These are phyloP conservation scores for Berberis vulgaris DNA, from an alignment of 164 flowering plant species.

Conservation along the genomic window DNA sequence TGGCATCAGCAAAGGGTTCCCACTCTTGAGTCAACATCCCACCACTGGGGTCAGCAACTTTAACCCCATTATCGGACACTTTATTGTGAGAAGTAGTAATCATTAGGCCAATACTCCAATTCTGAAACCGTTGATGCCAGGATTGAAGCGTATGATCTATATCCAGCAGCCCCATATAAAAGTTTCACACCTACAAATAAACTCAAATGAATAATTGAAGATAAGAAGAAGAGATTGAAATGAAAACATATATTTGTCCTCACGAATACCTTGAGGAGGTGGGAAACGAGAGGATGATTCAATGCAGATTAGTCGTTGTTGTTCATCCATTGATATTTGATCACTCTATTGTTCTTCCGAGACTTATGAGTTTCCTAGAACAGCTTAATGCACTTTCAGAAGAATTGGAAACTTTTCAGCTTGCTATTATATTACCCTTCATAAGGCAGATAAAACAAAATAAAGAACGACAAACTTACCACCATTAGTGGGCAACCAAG, in stretches of 20 bases:
- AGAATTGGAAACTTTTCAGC: too few species aligned
- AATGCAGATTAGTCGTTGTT: constrained; percentile 40
- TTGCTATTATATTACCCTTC: too few species aligned
- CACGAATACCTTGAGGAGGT: constrained; percentile 38
- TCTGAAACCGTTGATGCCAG: constrained; percentile 64
- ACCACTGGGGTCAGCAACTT: constrained; percentile 78
- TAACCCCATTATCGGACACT: constrained; percentile 78
- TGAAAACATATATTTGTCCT: too few species aligned
- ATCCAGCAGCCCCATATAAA: constrained; percentile 87
- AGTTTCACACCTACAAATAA: constrained; percentile 44
- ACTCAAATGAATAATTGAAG: not conserved
- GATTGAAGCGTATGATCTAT: constrained; percentile 74
- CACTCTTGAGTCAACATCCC: constrained; percentile 83
- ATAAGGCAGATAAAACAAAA: too few species aligned
- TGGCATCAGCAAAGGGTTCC: constrained; percentile 93
- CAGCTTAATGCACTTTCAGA: too few species aligned
- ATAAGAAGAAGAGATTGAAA: not conserved
- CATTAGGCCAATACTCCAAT: constrained; percentile 79
- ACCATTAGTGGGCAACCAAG: too few species aligned
- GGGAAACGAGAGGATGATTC: constrained; percentile 44
- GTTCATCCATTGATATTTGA: constrained; percentile 32
- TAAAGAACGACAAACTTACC: too few species aligned
- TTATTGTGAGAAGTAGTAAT: constrained; percentile 93
- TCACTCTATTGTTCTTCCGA: too few species aligned
- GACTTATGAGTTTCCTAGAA: too few species aligned